phyloP scores from a whole-genome alignment of 768 basidiomycete genomes.

The Leccinum rimulosum region DNA sequence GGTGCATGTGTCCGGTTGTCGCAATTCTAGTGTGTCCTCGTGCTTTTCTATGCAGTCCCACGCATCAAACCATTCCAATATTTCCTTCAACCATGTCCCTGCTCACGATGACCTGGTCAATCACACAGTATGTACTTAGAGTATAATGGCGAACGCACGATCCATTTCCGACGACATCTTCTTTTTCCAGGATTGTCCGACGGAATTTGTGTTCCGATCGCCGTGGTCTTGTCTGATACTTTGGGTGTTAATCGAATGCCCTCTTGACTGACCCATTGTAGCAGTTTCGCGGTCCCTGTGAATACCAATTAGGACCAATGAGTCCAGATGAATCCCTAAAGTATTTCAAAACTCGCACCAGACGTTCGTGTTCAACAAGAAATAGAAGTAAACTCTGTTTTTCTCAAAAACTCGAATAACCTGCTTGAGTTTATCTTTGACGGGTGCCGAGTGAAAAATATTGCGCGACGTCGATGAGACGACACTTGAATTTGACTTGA shows the following conservation, averaged over 20 bases:
- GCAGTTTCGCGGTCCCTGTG: no score
- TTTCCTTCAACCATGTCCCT: no score
- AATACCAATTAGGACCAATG: no score
- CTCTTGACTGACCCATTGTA: neutral
- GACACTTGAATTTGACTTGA: no score
- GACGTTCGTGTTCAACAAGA: no score
- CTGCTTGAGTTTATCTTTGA: no score
- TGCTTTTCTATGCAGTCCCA: neutral
- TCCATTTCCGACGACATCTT: neutral
- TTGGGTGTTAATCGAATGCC: neutral
- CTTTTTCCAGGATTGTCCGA: neutral
- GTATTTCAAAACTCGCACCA: no score
- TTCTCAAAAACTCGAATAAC: no score
- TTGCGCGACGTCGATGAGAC: no score
- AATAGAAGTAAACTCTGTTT: no score
- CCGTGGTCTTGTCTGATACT: neutral
- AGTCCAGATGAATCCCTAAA: no score
- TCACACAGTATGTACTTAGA: neutral
- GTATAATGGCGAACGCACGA: neutral
- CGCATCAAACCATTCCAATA: neutral
- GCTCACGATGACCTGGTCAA: slow-evolving; percentile 17
- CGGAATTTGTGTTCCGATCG: neutral
- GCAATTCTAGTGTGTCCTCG: neutral
- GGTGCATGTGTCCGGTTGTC: neutral
- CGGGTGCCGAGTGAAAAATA: no score